These are phyloP conservation scores for Pelagophyceae sp. DNA, from an alignment of 352 stramenopile genomes.

Conservation along the genomic window DNA sequence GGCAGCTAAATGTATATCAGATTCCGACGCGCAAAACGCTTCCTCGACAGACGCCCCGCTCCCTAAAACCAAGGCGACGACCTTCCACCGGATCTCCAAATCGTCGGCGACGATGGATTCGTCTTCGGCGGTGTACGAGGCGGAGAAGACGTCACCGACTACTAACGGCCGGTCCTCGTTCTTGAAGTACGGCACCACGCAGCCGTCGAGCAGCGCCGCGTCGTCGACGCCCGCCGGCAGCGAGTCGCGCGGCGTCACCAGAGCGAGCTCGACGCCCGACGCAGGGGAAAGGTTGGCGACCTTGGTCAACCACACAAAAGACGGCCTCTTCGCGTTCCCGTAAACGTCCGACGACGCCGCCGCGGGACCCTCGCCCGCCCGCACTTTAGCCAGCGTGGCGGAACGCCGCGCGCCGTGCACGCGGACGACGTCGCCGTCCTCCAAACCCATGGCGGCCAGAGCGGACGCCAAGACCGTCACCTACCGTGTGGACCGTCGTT, in stretches of 20 bases:
- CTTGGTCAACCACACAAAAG: neutral
- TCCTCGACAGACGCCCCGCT: neutral
- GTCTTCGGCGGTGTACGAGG: no score
- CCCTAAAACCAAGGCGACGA: neutral
- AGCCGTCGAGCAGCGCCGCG: slow-evolving; percentile 34
- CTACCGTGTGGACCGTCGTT: no score
- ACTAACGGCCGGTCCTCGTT: slow-evolving; percentile 27
- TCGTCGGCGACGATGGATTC: slow-evolving; percentile 35
- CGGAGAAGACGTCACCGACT: slow-evolving; percentile 35
- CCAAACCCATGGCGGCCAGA: neutral
- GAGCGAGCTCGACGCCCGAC: neutral
- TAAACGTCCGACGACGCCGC: neutral
- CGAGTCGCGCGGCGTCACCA: neutral
- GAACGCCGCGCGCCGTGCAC: neutral
- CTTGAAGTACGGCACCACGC: slow-evolving; percentile 43
- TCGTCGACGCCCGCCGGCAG: neutral
- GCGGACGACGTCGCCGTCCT: neutral
- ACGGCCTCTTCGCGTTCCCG: neutral
- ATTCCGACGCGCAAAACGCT: neutral
- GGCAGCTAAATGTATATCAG: neutral
- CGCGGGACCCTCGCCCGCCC: neutral
- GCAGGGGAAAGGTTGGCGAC: neutral
- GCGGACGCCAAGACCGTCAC: neutral
- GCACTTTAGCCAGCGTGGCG: neutral
- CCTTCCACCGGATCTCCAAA: slow-evolving; percentile 29